phyloP scores from a whole-genome alignment of 768 basidiomycete species.

The Lactarius hengduanensis region DNA sequence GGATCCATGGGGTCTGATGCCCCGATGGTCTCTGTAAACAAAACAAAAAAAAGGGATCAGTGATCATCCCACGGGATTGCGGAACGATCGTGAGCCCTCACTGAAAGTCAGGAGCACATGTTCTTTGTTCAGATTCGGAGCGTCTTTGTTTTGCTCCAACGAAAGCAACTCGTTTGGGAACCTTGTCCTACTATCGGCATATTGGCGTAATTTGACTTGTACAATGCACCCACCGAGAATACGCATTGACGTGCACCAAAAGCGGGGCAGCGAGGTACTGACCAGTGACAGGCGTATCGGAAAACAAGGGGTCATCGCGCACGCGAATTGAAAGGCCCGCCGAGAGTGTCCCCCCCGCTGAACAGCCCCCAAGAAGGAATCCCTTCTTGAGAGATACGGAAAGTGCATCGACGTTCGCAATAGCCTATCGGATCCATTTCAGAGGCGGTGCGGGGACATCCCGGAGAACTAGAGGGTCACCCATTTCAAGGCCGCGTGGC shows the following conservation, averaged over 20 bases:
- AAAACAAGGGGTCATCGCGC: conserved; percentile 31
- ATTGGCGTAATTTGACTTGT: not conserved
- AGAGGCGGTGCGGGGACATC: too few species aligned
- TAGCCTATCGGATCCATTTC: conserved; percentile 12
- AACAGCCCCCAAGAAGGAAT: conserved; percentile 32
- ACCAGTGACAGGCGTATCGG: conserved; percentile 30
- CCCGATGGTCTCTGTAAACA: not conserved
- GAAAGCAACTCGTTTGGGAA: conserved; percentile 14
- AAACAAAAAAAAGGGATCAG: not conserved
- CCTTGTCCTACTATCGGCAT: not conserved
- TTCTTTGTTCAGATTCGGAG: not conserved
- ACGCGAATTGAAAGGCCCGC: conserved; percentile 31
- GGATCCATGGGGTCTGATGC: not conserved
- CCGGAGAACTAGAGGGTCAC: conserved; percentile 9
- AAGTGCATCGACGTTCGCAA: conserved; percentile 19
- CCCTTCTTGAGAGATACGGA: conserved; percentile 29
- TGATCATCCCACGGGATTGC: not conserved
- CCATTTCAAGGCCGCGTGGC: conserved; percentile 32
- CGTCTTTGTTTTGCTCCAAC: conserved; percentile 15
- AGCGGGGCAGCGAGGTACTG: conserved; percentile 31
- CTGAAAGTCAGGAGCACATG: not conserved
- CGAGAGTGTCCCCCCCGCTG: conserved; percentile 31
- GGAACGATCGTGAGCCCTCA: not conserved
- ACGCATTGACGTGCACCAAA: conserved; percentile 28
- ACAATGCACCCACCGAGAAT: conserved; percentile 23